Evolutionary conservation across 176 grass and related monocot species (phyloP), one percentile per base, ranked within the genome.

Genomic region (Oryza punctata): DNA sequence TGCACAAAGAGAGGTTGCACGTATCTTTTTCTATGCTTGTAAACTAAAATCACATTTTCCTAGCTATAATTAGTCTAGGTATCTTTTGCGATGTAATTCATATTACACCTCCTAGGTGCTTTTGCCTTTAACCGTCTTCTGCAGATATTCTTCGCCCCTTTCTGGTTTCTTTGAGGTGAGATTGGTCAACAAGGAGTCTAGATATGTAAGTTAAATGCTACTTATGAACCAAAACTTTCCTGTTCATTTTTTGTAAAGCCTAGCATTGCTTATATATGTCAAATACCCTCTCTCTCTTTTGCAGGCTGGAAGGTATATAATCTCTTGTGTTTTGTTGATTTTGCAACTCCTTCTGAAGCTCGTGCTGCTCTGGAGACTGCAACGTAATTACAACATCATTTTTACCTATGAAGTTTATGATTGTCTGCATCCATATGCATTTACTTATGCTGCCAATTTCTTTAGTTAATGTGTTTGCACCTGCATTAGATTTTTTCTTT

Each of bases 71-170:
- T 10, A 41, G 70, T 65, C 61, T 41, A 41, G 1, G 40, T 65
- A 32, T 27, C 11, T 88, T 67, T 38, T 63, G 12, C 33, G 14
- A 12, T 47, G n/a, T 50, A 6, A 21, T 59, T 60, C 27, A 63
- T 85, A 2, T 65, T 72, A 80, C 32, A 86, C 41, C 28, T 12
- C 74, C 32, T 63, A 76, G 45, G 18, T 78, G 28, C 29, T 82
- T 81, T 69, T 73, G 13, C 76, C 88, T 70, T 90, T 73, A 46
- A 90, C 82, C 68, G 77, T 35, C 47, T 90, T 65, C 67, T 69
- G 69, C 69, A 93, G 87, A 98, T 82, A 91, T 98, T 25, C 95
- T 98, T 76, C 85, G 77, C 69, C 92, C 74, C 67, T 95, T 91
- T 84, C 83, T 14, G 91, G 89, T 27, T 95, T 93, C 32, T 73